Evolutionary conservation across 352 stramenopile genomes (phyloP).

Genomic region (Phytophthora syringae): DNA sequence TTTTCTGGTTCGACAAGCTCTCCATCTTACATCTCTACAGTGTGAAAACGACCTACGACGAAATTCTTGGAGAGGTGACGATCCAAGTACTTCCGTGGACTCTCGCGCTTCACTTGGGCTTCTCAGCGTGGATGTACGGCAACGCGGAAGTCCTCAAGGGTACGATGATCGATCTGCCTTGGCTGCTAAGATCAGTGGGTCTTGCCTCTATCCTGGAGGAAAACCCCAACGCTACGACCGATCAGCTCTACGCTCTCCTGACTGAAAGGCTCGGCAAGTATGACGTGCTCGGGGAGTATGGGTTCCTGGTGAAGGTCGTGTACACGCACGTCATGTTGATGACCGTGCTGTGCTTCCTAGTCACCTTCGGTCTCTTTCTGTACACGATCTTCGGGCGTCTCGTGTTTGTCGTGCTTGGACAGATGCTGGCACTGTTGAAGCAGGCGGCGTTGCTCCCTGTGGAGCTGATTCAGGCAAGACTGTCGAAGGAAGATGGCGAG

Average conservation of each 20-base stretch:
- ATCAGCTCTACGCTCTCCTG: constrained; percentile 42
- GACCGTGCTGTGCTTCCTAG: constrained; percentile 45
- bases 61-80: constrained; percentile 47
- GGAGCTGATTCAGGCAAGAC: constrained; percentile 9
- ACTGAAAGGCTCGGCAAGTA: constrained; percentile 31
- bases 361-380: constrained; percentile 40
- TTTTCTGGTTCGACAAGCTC: constrained; percentile 65
- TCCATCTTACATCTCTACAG: constrained; percentile 56
- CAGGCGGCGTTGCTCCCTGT: constrained; percentile 22
- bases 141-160: constrained; percentile 47
- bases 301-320: constrained; percentile 56
- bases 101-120: constrained; percentile 52
- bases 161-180: constrained; percentile 41
- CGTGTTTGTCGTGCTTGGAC: constrained; percentile 33
- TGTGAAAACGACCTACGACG: constrained; percentile 58
- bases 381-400: constrained; percentile 41
- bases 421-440: constrained; percentile 27
- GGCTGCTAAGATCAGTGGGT: constrained; percentile 35
- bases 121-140: constrained; percentile 64
- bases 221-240: constrained; percentile 27
- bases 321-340: constrained; percentile 60
- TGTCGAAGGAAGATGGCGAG: constrained; percentile 19
- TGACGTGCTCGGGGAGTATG: constrained; percentile 37
- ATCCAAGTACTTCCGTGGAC: constrained; percentile 51
- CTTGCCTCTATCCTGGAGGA: constrained; percentile 27